phyloP scores from a whole-genome alignment of 805 yeast species.

The Nakazawaea ishiwadae region DNA sequence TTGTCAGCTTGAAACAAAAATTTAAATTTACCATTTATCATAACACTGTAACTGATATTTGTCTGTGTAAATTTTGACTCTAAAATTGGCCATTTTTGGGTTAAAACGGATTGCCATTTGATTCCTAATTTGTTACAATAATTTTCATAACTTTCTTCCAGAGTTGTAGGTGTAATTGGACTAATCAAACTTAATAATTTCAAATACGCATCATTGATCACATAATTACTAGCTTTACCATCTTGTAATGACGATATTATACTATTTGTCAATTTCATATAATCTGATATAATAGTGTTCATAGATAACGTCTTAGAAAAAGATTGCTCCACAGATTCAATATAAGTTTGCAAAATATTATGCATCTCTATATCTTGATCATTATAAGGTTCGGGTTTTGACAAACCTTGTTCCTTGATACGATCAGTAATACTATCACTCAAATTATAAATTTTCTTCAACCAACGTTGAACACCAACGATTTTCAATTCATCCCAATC shows the following conservation, averaged over 20 bases:
- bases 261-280: conserved; percentile 73
- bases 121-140: conserved; percentile 25
- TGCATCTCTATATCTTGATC: conserved; percentile 50
- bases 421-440: conserved; percentile 20
- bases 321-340: conserved; percentile 52
- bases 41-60: conserved; percentile 45
- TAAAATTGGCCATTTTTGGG: conserved; percentile 60
- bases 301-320: conserved; percentile 55
- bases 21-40: conserved; percentile 70
- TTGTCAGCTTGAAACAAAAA: conserved; percentile 32
- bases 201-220: conserved; percentile 45
- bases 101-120: conserved; percentile 46
- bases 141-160: conserved; percentile 78
- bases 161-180: conserved; percentile 77
- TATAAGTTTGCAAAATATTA: conserved; percentile 47
- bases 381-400: conserved; percentile 19
- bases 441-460: conserved; percentile 47
- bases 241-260: conserved; percentile 34
- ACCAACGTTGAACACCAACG: conserved; percentile 85
- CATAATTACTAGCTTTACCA: conserved; percentile 27
- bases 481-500: conserved; percentile 91
- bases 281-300: conserved; percentile 85
- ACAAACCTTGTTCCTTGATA: conserved; percentile 8
- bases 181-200: conserved; percentile 60
- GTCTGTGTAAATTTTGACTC: conserved; percentile 35